Evolutionary conservation across 75 land plant species (phyloP).

Genomic region (Adiantum capillusveneris): DNA sequence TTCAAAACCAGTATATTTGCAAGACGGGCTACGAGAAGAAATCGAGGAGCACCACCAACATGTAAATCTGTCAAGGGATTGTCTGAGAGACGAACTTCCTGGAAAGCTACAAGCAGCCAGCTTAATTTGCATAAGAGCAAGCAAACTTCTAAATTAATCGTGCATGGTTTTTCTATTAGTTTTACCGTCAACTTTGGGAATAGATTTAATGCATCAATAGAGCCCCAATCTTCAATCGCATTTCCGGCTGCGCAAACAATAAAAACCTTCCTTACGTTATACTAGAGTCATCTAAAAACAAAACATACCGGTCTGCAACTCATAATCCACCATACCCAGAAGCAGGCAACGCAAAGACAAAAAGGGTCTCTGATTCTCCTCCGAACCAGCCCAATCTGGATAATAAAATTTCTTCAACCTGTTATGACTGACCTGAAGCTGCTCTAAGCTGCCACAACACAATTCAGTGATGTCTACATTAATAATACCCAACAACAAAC

Average conservation of each 20-base stretch:
- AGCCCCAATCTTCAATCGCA: constrained; percentile 59
- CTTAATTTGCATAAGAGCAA: too few species aligned
- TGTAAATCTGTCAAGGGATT: constrained; percentile 76
- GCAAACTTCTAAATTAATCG: too few species aligned
- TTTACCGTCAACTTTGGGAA: constrained; percentile 68
- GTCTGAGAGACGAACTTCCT: constrained; percentile 87
- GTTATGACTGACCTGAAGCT: constrained; percentile 73
- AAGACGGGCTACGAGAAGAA: constrained; percentile 66
- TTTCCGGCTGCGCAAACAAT: constrained; percentile 50
- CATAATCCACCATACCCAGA: constrained; percentile 45
- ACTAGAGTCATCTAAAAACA: too few species aligned
- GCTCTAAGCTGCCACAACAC: constrained; percentile 79
- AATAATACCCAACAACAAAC: too few species aligned
- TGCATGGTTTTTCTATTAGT: not conserved
- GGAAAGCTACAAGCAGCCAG: constrained; percentile 11
- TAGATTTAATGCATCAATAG: constrained; percentile 63
- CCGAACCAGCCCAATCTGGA: constrained; percentile 13
- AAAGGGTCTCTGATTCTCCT: constrained; percentile 32
- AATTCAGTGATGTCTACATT: too few species aligned
- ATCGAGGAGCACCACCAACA: constrained; percentile 72
- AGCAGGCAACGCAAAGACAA: constrained; percentile 66
- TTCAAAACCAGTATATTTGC: constrained; percentile 68
- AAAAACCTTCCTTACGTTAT: too few species aligned
- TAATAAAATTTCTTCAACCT: constrained; percentile 43
- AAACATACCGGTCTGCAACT: not conserved